Base-by-base conservation (phyloP, 2,329 filamentous ascomycete genomes). In the Calonectria crousiana region DNA sequence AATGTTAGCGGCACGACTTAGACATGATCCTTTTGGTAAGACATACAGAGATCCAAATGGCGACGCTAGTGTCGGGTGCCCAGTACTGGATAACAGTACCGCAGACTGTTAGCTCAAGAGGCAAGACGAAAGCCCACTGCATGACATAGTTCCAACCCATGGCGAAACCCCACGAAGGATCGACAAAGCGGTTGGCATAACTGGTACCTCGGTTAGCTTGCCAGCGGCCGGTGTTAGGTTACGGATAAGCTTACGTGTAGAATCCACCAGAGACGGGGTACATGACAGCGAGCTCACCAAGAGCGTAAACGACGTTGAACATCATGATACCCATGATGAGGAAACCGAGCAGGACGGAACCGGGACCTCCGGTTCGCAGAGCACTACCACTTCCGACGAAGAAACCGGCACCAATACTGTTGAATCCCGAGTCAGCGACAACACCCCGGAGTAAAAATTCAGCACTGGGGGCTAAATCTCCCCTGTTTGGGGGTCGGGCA, bases 241-340 rank as follows among this genome's bases (percentile, higher is more conserved):
- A 26, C 34, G 6, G 1, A 16, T 2, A 73, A 62, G 56, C 77
- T 79, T 26, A 80, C 79, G 88, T 88, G 75, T 90, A 91, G 82
- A 92, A 92, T 64, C 88, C 89, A 76, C 90, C 90, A 4, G 90
- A 90, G 28, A 91, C 87, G 1, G 79, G 79, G 70, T 81, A 81
- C 79, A 81, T 81, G 51, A 81, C 78, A 44, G 79, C 79, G 8
- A 81, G 89, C 82, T 92, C 90, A 69, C 90, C 90, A 26, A 92
- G 87, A 67, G 92, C 91, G 78, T 92, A 91, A 75, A 93, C 88
- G 60, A 91, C 90, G 77, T 90, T 90, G 79, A 91, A 89, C 83
- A 92, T 89, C 89, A 92, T 91, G 77, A 89, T 74, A 80, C 90
- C 90, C 72, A 91, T 89, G 71, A 91, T 89, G 20, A 88, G 72